Conservation (phyloP, 106 monocot species). For the Allium fistulosum region DNA sequence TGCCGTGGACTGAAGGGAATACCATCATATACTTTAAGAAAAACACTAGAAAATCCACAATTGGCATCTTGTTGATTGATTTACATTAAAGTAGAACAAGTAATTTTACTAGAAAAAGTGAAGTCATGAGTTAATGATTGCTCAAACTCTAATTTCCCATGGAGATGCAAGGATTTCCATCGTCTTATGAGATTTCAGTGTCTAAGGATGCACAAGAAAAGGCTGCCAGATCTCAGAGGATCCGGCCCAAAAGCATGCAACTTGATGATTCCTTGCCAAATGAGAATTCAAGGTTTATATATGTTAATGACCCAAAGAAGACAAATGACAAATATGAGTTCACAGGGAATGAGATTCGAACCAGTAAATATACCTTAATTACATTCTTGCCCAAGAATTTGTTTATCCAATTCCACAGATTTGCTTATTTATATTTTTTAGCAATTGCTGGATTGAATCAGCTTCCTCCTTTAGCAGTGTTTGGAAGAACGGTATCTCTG, state of each 20-base stretch:
- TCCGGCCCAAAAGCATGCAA: constrained; percentile 49
- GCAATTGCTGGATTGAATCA: constrained; percentile 97
- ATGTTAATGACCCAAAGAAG: constrained; percentile 80
- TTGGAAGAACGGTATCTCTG: constrained; percentile 94
- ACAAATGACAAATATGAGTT: constrained; percentile 93
- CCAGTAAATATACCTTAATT: constrained; percentile 92
- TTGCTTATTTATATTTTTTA: constrained; percentile 93
- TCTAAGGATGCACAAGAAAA: constrained; percentile 26
- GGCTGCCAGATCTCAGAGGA: constrained; percentile 36
- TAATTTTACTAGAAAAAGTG: constrained; percentile 14
- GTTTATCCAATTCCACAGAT: constrained; percentile 91
- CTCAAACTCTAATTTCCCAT: constrained; percentile 30
- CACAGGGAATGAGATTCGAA: constrained; percentile 88
- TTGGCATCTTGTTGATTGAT: constrained; percentile 20
- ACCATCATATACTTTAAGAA: background rate
- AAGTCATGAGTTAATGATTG: background rate
- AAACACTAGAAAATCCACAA: background rate
- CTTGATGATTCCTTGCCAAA: constrained; percentile 57
- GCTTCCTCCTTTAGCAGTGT: constrained; percentile 94
- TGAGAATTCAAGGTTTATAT: constrained; percentile 62
- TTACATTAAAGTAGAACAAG: constrained; percentile 18
- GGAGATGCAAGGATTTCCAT: constrained; percentile 57
- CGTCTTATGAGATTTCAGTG: constrained; percentile 42
- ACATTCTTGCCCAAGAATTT: constrained; percentile 95
- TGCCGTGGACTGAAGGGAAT: background rate